Conservation (phyloP, 805 yeast species). For the Lipomyces japonicus region DNA sequence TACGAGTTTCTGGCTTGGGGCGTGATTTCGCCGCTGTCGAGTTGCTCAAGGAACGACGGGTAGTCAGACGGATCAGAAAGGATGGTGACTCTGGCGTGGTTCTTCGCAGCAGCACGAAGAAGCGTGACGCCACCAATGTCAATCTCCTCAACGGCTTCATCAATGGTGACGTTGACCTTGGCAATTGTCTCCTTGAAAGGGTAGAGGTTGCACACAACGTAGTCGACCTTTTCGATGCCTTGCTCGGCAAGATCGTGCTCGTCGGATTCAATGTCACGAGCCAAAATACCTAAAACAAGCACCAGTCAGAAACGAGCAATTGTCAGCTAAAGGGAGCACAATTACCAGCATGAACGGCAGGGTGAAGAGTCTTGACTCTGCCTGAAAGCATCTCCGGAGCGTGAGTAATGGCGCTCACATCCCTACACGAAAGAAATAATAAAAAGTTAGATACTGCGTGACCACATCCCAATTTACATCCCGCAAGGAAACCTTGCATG, state of each 20-base stretch:
- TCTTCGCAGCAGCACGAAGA: conserved; percentile 97
- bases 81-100: conserved; percentile 93
- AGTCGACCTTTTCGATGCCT: conserved; percentile 93
- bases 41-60: conserved; percentile 78
- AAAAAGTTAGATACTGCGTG: no score
- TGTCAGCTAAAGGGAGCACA: background rate
- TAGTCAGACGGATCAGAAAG: conserved; percentile 93
- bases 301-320: background rate
- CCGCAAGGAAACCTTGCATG: background rate
- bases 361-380: conserved; percentile 96
- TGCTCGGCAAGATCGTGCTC: conserved; percentile 83
- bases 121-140: conserved; percentile 98
- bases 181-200: conserved; percentile 98
- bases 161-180: conserved; percentile 90
- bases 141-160: conserved; percentile 97
- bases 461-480: no score
- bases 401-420: conserved; percentile 89
- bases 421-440: conserved; percentile 38
- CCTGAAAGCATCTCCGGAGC: conserved; percentile 99
- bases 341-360: conserved; percentile 95
- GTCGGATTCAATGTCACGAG: conserved; percentile 87
- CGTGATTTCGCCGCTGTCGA: conserved; percentile 66
- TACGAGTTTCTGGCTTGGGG: conserved; percentile 70
- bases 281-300: conserved; percentile 56
- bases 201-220: conserved; percentile 94